phyloP scores from a whole-genome alignment of 2,329 filamentous ascomycete genomes.

The Aspergillus novoparasiticus region DNA sequence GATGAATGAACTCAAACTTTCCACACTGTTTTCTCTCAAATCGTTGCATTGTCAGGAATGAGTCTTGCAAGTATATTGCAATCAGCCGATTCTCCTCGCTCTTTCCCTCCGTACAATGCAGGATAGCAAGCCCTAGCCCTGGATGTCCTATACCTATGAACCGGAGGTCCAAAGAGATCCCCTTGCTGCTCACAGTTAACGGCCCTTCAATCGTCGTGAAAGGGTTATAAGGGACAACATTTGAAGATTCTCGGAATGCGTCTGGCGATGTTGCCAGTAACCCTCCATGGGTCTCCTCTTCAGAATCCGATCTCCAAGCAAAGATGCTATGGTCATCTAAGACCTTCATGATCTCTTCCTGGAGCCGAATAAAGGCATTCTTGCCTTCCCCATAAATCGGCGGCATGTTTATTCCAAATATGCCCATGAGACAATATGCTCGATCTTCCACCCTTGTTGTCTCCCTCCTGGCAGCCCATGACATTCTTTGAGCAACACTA shows the following conservation, averaged over 20 bases:
- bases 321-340: slow-evolving; percentile 21
- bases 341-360: slow-evolving; percentile 18
- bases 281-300: background rate
- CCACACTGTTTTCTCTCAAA: background rate
- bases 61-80: slow-evolving; percentile 1
- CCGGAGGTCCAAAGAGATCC: background rate
- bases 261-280: slow-evolving; percentile 1
- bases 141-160: background rate
- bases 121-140: background rate
- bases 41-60: background rate
- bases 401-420: slow-evolving; percentile 50
- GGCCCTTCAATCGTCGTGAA: background rate
- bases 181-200: slow-evolving; percentile 1
- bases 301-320: slow-evolving; percentile 7
- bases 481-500: slow-evolving; percentile 43
- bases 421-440: slow-evolving; percentile 50
- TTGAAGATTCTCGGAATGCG: background rate
- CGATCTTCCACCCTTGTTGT: slow-evolving; percentile 44
- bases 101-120: background rate
- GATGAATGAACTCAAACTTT: background rate
- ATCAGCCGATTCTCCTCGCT: background rate
- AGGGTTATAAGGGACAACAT: background rate
- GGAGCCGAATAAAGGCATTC: slow-evolving; percentile 26
- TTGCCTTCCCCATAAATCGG: slow-evolving; percentile 45
- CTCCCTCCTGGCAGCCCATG: slow-evolving; percentile 39